Percentiles rank a stretch among this genome's conserved stretches.
Conservation (phyloP, 2,329 filamentous ascomycete species). For the Xylariaceae sp. region DNA sequence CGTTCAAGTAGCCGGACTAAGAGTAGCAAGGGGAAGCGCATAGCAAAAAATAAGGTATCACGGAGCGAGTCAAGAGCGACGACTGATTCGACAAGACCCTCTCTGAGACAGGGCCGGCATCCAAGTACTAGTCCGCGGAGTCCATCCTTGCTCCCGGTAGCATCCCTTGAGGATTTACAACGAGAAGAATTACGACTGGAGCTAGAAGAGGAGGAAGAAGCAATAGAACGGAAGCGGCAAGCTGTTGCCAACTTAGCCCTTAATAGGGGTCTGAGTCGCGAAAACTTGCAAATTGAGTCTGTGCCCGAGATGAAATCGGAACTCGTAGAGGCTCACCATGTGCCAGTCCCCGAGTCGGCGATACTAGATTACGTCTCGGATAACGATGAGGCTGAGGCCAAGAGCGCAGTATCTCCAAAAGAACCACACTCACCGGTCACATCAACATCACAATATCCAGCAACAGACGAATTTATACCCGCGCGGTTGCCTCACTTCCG, state of each 20-base stretch:
- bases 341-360: constrained; percentile 28
- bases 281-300: constrained; percentile 36
- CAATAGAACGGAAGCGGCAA: constrained; percentile 49
- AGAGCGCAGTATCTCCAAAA: constrained; percentile 7
- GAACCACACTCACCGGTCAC: constrained; percentile 11
- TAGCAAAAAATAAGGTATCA: constrained; percentile 39
- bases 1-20: constrained; percentile 62
- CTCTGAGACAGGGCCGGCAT: constrained; percentile 22
- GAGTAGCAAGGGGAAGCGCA: constrained; percentile 57
- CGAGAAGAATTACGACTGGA: constrained; percentile 50
- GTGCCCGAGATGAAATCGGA: constrained; percentile 33
- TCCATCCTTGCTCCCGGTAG: constrained; percentile 38
- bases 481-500: constrained; percentile 56
- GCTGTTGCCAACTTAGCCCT: constrained; percentile 50
- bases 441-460: constrained; percentile 13
- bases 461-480: constrained; percentile 46
- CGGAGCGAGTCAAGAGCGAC: constrained; percentile 58
- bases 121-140: constrained; percentile 33
- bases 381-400: constrained; percentile 17
- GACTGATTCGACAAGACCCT: constrained; percentile 41
- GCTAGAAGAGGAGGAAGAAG: constrained; percentile 50
- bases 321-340: constrained; percentile 29
- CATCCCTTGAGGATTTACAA: constrained; percentile 50
- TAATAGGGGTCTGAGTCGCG: constrained; percentile 44
- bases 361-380: constrained; percentile 27